A percentile compares a stretch with the other conserved stretches of the same genome.
phyloP scores from a whole-genome alignment of 495 filamentous ascomycete genomes.

The Penicillium chermesinum region DNA sequence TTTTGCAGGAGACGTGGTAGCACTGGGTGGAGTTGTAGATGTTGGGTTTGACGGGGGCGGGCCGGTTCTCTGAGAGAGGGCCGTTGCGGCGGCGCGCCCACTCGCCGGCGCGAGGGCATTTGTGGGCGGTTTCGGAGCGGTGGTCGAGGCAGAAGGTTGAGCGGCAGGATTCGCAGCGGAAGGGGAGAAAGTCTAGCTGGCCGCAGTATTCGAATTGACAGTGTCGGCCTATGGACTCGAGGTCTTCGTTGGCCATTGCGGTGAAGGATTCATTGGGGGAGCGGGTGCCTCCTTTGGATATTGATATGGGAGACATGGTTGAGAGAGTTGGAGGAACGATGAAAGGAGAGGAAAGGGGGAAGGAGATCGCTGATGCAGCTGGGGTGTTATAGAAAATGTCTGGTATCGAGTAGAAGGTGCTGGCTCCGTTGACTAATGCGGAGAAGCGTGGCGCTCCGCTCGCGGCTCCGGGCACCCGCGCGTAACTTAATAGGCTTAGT shows the following conservation, averaged over 20 bases:
- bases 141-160: constrained; percentile 92
- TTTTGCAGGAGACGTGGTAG: constrained; percentile 72
- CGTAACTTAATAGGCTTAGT: not conserved
- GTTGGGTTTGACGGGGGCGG: constrained; percentile 44
- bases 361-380: constrained; percentile 1
- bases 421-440: constrained; percentile 33
- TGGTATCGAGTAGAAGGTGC: constrained; percentile 23
- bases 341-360: not conserved
- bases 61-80: constrained; percentile 15
- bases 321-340: not conserved
- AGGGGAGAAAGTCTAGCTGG: constrained; percentile 94
- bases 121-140: constrained; percentile 79
- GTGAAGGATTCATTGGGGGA: constrained; percentile 38
- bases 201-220: constrained; percentile 90
- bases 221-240: constrained; percentile 79
- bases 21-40: constrained; percentile 66
- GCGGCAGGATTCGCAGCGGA: constrained; percentile 83
- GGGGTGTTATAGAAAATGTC: not conserved
- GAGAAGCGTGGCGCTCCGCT: constrained; percentile 27
- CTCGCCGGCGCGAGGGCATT: constrained; percentile 74
- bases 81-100: constrained; percentile 68
- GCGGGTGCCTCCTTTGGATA: constrained; percentile 18
- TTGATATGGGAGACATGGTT: constrained; percentile 30
- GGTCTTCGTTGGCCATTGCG: constrained; percentile 60
- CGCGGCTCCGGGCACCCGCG: constrained; percentile 6